A percentile compares a stretch with the other conserved stretches of the same genome.
These are phyloP conservation scores for Colletotrichum cordylinicola DNA, from an alignment of 2,329 filamentous ascomycete genomes.

Conservation along the genomic window DNA sequence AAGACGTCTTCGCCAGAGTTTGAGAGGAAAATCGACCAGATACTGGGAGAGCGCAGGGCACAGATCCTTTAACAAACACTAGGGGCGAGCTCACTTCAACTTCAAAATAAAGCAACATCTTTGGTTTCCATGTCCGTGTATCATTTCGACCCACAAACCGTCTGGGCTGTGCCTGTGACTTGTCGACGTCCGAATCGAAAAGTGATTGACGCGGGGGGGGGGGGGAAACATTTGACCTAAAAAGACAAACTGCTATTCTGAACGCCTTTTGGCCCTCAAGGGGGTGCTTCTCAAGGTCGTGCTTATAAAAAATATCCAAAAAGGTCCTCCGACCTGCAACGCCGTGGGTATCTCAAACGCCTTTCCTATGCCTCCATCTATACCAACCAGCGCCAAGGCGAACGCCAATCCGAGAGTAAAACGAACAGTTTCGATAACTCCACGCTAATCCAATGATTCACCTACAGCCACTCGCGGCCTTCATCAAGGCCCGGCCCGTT, in stretches of 20 bases:
- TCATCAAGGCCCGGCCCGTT: background rate
- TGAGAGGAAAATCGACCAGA: conserved; percentile 44
- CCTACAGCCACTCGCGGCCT: background rate
- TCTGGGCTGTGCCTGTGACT: background rate
- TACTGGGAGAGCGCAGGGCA: conserved; percentile 29
- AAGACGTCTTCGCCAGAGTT: conserved; percentile 44
- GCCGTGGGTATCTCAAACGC: background rate
- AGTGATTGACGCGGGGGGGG: background rate
- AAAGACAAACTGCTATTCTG: background rate
- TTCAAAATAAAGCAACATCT: background rate
- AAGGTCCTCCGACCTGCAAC: background rate
- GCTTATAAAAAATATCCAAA: background rate
- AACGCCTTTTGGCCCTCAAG: background rate
- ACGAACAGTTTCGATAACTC: background rate
- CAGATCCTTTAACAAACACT: background rate
- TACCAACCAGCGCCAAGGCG: background rate
- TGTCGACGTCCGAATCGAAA: background rate
- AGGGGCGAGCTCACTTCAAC: background rate
- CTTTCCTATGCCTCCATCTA: background rate
- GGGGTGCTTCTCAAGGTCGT: background rate
- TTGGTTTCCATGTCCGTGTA: background rate
- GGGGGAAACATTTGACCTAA: background rate
- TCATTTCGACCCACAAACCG: background rate
- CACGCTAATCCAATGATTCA: background rate
- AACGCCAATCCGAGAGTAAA: background rate